Evolutionary conservation across 768 basidiomycete species (phyloP), one percentile per base, ranked within the genome.

Genomic region (Suillus clintonianus): DNA sequence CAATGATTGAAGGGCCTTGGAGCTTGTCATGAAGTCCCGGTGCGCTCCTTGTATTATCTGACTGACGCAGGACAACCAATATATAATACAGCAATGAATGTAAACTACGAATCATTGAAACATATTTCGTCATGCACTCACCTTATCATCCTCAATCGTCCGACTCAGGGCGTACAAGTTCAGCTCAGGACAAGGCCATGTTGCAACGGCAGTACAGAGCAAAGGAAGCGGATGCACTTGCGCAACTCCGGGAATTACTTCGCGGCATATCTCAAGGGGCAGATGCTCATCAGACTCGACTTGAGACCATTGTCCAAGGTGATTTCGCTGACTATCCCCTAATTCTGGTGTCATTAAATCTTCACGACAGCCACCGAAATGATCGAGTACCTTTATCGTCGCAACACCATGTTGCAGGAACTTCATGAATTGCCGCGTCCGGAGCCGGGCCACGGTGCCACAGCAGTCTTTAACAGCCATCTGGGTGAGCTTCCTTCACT

Each of bases 161-260:
- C 3, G 17, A 27, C 24, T 41, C 19, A 3, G 56, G 27, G 11
- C 11, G 39, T 27, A 10, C 24, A 19, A 57, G 24, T 7, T 3
- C 24, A 57, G 27, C 39, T 13, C 56, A 41, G 17, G 17, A 57
- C 39, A 57, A 57, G 39, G 56, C 56, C 24, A 41, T 7, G 39
- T 57, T 57, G 9, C 56, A 57, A 57, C 56, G 27, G 39, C 39
- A 57, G 39, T 41, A 57, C 6, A 41, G 56, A 27, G 24, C 56
- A 27, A 57, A 57, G 17, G 56, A 57, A 30, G 5, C 37, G 2
- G 24, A 19, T 13, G 56, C 56, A 27, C 24, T 57, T 4, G 37
- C 24, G 0, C 17, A 57, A 41, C 56, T 57, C 39, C 24, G 30
- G 19, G 41, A 57, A 41, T 27, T 30, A 19, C 56, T 57, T 19